Evolutionary conservation across 305 asterid genomes (phyloP).

Genomic region (Fraxinus paxiana): DNA sequence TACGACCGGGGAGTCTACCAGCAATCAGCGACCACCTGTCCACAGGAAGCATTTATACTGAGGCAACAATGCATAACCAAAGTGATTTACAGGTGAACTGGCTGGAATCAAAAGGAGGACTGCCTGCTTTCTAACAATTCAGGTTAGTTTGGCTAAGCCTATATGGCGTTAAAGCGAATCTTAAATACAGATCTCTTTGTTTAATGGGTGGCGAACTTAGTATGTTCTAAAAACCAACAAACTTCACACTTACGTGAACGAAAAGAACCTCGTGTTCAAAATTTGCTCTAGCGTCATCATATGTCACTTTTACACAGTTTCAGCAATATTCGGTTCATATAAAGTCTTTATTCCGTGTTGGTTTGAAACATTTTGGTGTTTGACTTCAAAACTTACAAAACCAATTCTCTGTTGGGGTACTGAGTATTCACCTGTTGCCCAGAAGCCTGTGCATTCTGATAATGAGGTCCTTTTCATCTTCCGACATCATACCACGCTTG

Average conservation of each 20-base stretch:
- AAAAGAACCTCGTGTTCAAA: background rate
- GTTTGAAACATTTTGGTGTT: background rate
- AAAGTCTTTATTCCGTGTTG: background rate
- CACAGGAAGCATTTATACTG: background rate
- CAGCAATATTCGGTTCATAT: background rate
- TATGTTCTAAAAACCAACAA: background rate
- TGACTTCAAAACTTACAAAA: background rate
- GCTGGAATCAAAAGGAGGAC: background rate
- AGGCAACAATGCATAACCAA: background rate
- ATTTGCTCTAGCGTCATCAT: background rate
- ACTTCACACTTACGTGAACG: background rate
- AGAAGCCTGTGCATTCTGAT: slow-evolving; percentile 60
- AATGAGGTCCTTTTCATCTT: slow-evolving; percentile 57
- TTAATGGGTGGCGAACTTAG: background rate
- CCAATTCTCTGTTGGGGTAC: background rate
- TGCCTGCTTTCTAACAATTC: background rate
- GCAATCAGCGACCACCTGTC: slow-evolving; percentile 51
- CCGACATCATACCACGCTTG: slow-evolving; percentile 55
- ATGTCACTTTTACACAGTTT: background rate
- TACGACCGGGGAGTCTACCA: slow-evolving; percentile 53
- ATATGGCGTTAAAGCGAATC: background rate
- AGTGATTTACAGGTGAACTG: background rate
- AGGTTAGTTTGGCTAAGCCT: background rate
- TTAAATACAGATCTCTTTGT: background rate
- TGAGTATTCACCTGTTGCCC: slow-evolving; percentile 48